A percentile compares a stretch with the other conserved stretches of the same genome.
Evolutionary conservation across 352 stramenopile genomes (phyloP).

Genomic region (Phytophthora pluvialis): DNA sequence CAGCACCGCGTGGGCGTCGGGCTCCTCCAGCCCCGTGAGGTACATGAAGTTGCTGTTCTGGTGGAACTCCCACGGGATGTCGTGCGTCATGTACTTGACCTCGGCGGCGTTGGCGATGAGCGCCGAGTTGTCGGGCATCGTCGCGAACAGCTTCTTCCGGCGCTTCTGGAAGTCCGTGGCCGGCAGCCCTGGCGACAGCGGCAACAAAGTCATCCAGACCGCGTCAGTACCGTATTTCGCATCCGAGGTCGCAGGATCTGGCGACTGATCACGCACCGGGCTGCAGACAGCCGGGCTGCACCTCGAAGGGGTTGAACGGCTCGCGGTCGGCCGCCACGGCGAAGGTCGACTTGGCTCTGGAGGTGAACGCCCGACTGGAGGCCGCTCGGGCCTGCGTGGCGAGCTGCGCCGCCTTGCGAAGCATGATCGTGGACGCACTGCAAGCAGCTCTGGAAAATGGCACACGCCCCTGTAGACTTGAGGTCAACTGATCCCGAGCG

Average conservation of each 20-base stretch:
- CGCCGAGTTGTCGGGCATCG: slow-evolving; percentile 73
- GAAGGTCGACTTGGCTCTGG: slow-evolving; percentile 33
- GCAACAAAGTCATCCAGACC: not conserved
- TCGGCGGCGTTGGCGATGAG: slow-evolving; percentile 74
- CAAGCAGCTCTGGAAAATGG: not conserved
- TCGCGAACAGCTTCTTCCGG: slow-evolving; percentile 63
- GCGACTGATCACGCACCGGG: slow-evolving; percentile 40
- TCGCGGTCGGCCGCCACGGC: slow-evolving; percentile 34
- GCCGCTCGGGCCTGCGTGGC: slow-evolving; percentile 3
- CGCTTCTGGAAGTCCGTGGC: slow-evolving; percentile 71
- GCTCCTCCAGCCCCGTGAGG: slow-evolving; percentile 82
- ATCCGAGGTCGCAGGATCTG: not conserved
- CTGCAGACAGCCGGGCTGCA: slow-evolving; percentile 52
- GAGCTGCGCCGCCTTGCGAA: slow-evolving; percentile 25
- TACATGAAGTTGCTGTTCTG: slow-evolving; percentile 90
- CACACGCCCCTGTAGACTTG: no score
- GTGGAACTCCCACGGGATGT: slow-evolving; percentile 89
- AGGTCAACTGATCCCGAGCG: no score
- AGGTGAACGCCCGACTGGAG: slow-evolving; percentile 6
- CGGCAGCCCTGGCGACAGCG: slow-evolving; percentile 44
- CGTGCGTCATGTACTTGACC: slow-evolving; percentile 89
- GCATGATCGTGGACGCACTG: slow-evolving; percentile 6
- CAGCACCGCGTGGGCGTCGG: slow-evolving; percentile 76
- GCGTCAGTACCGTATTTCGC: not conserved
- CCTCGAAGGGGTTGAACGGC: slow-evolving; percentile 57